Evolutionary conservation across 2,329 filamentous ascomycete species (phyloP).

Genomic region (Alternaria sp.): DNA sequence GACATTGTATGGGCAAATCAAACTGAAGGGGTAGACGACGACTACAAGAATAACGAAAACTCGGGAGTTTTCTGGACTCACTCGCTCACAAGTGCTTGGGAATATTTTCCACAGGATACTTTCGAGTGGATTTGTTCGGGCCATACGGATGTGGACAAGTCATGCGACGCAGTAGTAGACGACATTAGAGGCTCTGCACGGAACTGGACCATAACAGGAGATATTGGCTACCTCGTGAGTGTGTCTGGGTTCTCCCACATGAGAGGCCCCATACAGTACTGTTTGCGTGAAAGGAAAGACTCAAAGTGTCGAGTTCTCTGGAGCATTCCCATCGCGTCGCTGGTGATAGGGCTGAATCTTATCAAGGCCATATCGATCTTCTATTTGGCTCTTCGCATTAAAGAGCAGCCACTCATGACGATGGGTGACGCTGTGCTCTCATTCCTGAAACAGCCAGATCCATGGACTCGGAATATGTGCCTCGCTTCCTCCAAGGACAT

Average conservation of each 20-base stretch:
- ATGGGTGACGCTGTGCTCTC: conserved; percentile 32
- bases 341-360: conserved; percentile 24
- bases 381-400: conserved; percentile 11
- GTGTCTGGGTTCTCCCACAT: not conserved
- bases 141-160: not conserved
- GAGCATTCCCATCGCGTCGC: conserved; percentile 10
- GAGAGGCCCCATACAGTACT: conserved; percentile 20
- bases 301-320: conserved; percentile 26
- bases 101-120: not conserved
- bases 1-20: not conserved
- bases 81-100: not conserved
- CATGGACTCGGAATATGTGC: conserved; percentile 20
- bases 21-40: not conserved
- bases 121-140: not conserved
- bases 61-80: not conserved
- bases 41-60: not conserved
- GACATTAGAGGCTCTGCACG: conserved; percentile 1
- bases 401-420: conserved; percentile 26
- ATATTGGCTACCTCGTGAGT: too few relatives aligned
- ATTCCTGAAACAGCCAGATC: conserved; percentile 20
- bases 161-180: not conserved
- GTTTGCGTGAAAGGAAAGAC: conserved; percentile 19
- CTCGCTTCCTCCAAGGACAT: conserved; percentile 12
- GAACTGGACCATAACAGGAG: conserved; percentile 10
- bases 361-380: conserved; percentile 30